A percentile compares a stretch with the other conserved stretches of the same genome.
Conservation (phyloP, 305 asterid genomes). For the Solanum hybrid region DNA sequence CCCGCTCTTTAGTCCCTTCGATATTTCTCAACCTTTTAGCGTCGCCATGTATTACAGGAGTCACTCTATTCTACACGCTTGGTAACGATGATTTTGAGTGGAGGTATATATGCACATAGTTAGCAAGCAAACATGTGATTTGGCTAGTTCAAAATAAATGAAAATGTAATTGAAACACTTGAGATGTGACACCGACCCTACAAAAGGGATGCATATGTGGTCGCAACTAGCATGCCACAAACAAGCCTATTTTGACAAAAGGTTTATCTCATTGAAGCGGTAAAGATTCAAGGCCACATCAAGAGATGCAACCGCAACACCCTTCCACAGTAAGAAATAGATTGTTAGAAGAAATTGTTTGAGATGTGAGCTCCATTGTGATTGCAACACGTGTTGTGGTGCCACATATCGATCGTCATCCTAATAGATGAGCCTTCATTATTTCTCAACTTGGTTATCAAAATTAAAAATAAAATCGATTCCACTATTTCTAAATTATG, state of each 20-base stretch:
- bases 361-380: not conserved
- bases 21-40: not conserved
- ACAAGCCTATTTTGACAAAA: no score
- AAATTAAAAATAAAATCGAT: no score
- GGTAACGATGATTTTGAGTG: not conserved
- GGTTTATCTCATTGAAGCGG: no score
- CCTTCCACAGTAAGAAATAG: not conserved
- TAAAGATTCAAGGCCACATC: not conserved
- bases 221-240: no score
- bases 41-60: no score
- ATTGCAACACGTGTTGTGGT: not conserved
- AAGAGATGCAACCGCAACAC: not conserved
- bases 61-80: not conserved
- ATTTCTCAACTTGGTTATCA: no score
- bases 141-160: no score
- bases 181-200: no score
- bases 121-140: no score
- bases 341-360: not conserved
- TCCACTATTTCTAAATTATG: not conserved
- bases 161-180: no score
- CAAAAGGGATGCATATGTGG: no score
- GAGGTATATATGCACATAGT: not conserved
- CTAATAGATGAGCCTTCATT: not conserved
- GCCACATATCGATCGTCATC: not conserved
- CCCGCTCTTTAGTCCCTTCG: not conserved